Evolutionary conservation across 148 eudicot genomes (phyloP), one percentile per base, ranked within the genome.

Genomic region (Cornus suecica): DNA sequence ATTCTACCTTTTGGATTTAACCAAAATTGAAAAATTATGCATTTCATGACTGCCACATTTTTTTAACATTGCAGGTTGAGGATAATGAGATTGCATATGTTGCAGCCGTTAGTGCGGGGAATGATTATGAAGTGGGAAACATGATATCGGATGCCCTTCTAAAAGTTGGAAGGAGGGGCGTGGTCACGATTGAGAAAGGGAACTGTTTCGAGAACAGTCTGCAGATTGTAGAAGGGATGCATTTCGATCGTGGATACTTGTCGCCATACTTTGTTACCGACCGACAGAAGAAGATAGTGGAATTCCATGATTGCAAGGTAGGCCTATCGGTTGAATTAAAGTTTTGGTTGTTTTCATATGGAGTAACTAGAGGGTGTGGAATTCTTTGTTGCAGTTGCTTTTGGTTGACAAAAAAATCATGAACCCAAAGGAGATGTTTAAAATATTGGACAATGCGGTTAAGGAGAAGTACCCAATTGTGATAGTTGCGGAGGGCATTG

Each of bases 41-140:
- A 37, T 58, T 58, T 58, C 62, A 58, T 58, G 62, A 1, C 20
- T 58, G 62, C 62, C 8, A 18, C 22, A 58, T 58, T n/a, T 34
- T 42, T 37, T 18, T 5, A 69, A 63, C 11, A 56, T 64, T 76
- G 75, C 90, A 94, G 97, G 90, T 92, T 70, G 90, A 90, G 82
- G 97, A 94, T 82, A 84, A 83, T 80, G 92, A 90, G 85, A 82
- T 92, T 67, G 88, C 88, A 65, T 84, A 90, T 78, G 97, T 90
- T 64, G 94, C 98, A 65, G 88, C 98, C 42, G 92, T 92, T 16
- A 94, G 97, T 72, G 95, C 98, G 26, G 97, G 97, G 74, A 94
- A 92, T 70, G 94, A 90, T 82, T 84, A 88, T 80, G 89, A 45
- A 62, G 88, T 90, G 7, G 97, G 97, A 82, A 89, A 86, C 74